These are phyloP conservation scores for Xylaria polymorpha DNA, from an alignment of 2,329 filamentous ascomycete genomes.

Conservation along the genomic window DNA sequence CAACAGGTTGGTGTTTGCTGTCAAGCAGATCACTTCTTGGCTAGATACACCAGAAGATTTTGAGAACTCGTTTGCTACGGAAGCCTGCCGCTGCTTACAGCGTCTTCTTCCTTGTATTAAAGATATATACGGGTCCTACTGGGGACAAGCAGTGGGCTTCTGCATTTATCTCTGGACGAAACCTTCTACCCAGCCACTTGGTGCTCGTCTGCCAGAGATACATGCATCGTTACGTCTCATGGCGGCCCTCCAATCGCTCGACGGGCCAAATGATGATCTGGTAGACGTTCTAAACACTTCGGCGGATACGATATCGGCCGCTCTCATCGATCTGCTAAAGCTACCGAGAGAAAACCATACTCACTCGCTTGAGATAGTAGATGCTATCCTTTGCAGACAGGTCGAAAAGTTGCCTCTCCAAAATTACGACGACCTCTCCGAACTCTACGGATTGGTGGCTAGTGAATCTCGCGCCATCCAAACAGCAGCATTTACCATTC, in stretches of 20 bases:
- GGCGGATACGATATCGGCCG: constrained; percentile 64
- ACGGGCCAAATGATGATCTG: constrained; percentile 87
- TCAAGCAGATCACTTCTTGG: constrained; percentile 81
- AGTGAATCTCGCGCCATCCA: constrained; percentile 81
- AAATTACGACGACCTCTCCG: constrained; percentile 70
- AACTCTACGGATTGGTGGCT: constrained; percentile 80
- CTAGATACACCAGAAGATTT: constrained; percentile 64
- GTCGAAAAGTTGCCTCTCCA: constrained; percentile 72
- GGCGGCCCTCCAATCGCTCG: constrained; percentile 69
- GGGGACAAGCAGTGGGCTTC: constrained; percentile 74
- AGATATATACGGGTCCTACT: constrained; percentile 89
- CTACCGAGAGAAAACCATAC: constrained; percentile 59
- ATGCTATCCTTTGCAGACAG: constrained; percentile 77
- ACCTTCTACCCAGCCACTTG: constrained; percentile 55
- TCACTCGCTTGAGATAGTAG: constrained; percentile 79
- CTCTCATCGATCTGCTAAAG: constrained; percentile 73
- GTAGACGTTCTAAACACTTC: constrained; percentile 76
- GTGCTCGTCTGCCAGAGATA: constrained; percentile 69
- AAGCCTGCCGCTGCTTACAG: constrained; percentile 68
- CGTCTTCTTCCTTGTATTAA: constrained; percentile 77
- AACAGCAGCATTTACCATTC: constrained; percentile 80
- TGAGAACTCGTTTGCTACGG: constrained; percentile 57
- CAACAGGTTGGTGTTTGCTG: constrained; percentile 82
- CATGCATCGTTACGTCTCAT: constrained; percentile 80
- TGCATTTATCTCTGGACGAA: constrained; percentile 69